A percentile compares a stretch with the other conserved stretches of the same genome.
These are phyloP conservation scores for Aspergillus hiratsukae DNA, from an alignment of 2,329 filamentous ascomycete species.

Conservation along the genomic window DNA sequence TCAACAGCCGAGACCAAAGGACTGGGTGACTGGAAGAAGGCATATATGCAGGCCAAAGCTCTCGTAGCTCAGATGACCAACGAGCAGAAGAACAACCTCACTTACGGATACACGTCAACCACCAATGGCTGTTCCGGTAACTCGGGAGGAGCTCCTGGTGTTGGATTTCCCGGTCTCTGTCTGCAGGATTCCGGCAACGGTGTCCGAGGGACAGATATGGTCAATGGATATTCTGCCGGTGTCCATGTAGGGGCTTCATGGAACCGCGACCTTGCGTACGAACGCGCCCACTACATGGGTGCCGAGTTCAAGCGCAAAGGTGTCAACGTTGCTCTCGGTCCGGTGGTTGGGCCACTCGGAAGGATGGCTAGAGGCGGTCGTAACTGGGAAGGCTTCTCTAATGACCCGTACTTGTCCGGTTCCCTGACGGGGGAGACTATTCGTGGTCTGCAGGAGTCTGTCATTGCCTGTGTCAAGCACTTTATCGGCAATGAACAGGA, in stretches of 20 bases:
- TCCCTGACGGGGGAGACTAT: conserved; percentile 36
- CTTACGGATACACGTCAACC: background rate
- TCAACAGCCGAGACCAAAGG: background rate
- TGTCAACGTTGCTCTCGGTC: conserved; percentile 31
- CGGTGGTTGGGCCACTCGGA: conserved; percentile 40
- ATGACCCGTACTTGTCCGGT: conserved; percentile 41
- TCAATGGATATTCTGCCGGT: conserved; percentile 41
- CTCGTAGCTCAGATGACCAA: background rate
- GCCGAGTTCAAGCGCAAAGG: conserved; percentile 55
- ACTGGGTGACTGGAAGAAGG: background rate
- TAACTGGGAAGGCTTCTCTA: conserved; percentile 43
- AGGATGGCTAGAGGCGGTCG: conserved; percentile 38
- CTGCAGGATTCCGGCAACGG: background rate
- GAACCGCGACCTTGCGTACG: conserved; percentile 52
- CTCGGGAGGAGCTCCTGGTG: background rate
- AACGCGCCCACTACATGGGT: conserved; percentile 52
- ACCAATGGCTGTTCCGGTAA: background rate
- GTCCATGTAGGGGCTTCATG: conserved; percentile 44
- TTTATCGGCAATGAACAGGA: conserved; percentile 62
- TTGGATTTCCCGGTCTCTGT: background rate
- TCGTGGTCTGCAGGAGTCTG: conserved; percentile 40
- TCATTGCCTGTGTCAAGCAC: conserved; percentile 42
- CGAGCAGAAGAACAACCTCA: background rate
- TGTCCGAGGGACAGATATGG: conserved; percentile 30
- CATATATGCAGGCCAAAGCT: background rate